These are phyloP conservation scores for Aspergillus thermomutatus DNA, from an alignment of 2,329 filamentous ascomycete species.

Conservation along the genomic window DNA sequence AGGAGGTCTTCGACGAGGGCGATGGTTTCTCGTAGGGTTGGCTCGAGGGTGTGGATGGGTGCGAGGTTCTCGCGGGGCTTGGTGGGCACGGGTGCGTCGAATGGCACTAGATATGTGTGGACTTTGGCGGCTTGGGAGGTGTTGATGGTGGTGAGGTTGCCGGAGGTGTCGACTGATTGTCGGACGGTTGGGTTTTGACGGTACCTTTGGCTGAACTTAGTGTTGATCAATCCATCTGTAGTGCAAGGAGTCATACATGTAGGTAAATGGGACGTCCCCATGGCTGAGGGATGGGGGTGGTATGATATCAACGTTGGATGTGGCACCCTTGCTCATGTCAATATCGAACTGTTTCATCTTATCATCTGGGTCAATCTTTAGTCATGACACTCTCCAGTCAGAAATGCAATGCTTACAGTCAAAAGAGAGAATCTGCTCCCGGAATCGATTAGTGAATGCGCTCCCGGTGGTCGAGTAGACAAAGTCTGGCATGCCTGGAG, in stretches of 20 bases:
- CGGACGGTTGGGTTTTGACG: conserved; percentile 80
- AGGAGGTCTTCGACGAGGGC: conserved; percentile 63
- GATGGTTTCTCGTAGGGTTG: conserved; percentile 63
- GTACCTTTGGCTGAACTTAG: conserved; percentile 56
- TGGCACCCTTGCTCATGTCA: conserved; percentile 58
- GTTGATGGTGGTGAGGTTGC: conserved; percentile 59
- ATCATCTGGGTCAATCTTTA: conserved; percentile 40
- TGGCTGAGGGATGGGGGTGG: conserved; percentile 77
- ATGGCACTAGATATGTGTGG: conserved; percentile 57
- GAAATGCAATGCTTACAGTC: conserved; percentile 52
- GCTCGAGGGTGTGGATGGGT: conserved; percentile 48
- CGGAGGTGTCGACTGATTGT: conserved; percentile 54
- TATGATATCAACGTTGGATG: conserved; percentile 65
- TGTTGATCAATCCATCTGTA: conserved; percentile 11
- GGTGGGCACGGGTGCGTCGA: conserved; percentile 61
- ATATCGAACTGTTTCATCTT: conserved; percentile 65
- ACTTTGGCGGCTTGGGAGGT: conserved; percentile 57
- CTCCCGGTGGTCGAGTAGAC: conserved; percentile 71
- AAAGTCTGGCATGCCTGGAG: conserved; percentile 71
- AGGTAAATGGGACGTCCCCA: conserved; percentile 68
- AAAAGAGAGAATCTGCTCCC: conserved; percentile 67
- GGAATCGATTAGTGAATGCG: conserved; percentile 67
- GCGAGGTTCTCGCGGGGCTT: conserved; percentile 56
- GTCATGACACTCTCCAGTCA: not conserved
- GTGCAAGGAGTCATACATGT: conserved; percentile 38